Evolutionary conservation across 225 moss, liverwort and hornwort species (phyloP), one percentile per base, ranked within the genome.

Genomic region (Pseudoscleropodium purum): DNA sequence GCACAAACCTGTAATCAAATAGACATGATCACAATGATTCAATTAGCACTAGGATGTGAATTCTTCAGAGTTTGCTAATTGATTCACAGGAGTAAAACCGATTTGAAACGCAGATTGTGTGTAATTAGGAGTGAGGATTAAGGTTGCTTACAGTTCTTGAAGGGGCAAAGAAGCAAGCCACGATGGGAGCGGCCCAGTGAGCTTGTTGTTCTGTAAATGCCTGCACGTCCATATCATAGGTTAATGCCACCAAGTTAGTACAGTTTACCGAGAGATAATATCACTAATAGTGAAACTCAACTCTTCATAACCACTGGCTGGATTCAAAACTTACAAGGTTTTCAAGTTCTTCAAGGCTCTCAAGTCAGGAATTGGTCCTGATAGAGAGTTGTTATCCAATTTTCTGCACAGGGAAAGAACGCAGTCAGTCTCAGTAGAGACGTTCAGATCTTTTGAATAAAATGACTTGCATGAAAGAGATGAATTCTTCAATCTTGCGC

Each of bases 131-230:
- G 43, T 20, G 29, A 70, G 70, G 37, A 47, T 86, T 83, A 15
- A 76, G 65, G 47, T 78, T 79, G 66, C 79, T 90, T 37, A 92
- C 90, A 92, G 30, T 78, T 88, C 92, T 57, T 79, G 47, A 83
- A 92, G 90, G 25, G 87, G 79, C 56, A 92, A 68, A 33, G 56
- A 79, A 78, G 79, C 89, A 79, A 92, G 91, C 92, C 92, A 91
- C 24, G 19, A 36, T 68, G 92, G 92, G 34, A 91, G 86, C 19
- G 83, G 19, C 12, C 90, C 90, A 87, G 8, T 87, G 30, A 87
- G 29, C 23, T 65, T 78, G 84, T 92, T 92, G 76, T 89, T 84
- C 41, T 89, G 81, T n/a, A 92, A 57, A 87, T 89, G 75, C 91
- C 81, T 92, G 85, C 67, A 68, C 18, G 31, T 63, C n/a, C 84